Base-by-base conservation (phyloP, 192 early-diverging fungal species). In the Coemansia sp. region DNA sequence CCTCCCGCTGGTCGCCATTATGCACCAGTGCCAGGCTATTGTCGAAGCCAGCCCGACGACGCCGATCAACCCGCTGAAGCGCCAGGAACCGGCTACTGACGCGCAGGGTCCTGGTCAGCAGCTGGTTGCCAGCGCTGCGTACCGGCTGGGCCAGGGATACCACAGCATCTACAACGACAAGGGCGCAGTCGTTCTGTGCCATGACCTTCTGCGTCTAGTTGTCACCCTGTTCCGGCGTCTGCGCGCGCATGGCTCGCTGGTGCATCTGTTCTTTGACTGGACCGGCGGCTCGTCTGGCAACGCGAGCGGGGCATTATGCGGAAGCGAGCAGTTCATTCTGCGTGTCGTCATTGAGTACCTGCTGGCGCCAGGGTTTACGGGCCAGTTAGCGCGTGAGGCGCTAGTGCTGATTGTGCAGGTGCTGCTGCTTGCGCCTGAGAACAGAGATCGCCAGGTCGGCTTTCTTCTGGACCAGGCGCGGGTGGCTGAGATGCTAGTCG, bases 181-280 rank as follows among this genome's bases (percentile, higher is more conserved):
- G 11, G n/a, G 56, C 0, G 48, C 65, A 0, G 68, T 66, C 1
- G 38, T 70, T 2, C 62, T 75, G 22, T 59, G 62, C 47, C 74
- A 81, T 31, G 73, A 71, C 11, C 48, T 75, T 23, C 53, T 81
- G 40, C 50, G 54, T 25, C 67, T 75, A 2, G 64, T 81, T 7
- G 68, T 65, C 40, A 66, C 64, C 7, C 50, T 81, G 44, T 72
- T 81, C 50, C 20, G 38, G 3, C 79, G 72, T 4, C 66, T 81
- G 30, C 55, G 70, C 8, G 72, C 70, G 45, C 79, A 81, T 42
- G 40, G 62, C 37, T 55, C 23, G 34, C 62, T 75, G 65, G 69
- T 69, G 33, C 40, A 67, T n/a, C 56, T 81, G 59, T 75, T 81
- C 27, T 74, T 81, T 25, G 79, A 81, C 61, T 75, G 69, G 65